Evolutionary conservation across 768 basidiomycete species (phyloP).

Genomic region (Hygrophoropsis aurantiaca): DNA sequence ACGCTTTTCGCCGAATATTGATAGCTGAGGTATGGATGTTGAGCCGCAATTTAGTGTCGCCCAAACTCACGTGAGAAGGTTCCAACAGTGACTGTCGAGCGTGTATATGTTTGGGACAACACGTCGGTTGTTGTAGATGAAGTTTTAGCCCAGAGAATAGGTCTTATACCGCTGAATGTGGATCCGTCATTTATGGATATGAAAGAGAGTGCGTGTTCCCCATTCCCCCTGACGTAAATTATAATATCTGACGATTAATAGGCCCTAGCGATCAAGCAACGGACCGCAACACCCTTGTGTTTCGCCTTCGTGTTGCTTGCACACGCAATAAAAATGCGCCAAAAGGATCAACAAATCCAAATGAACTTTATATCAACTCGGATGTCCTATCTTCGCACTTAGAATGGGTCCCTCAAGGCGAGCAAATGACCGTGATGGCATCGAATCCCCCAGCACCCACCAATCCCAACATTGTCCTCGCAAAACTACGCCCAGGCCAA

Average conservation of each 20-base stretch:
- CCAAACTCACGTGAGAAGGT: constrained; percentile 49
- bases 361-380: constrained; percentile 69
- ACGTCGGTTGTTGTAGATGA: constrained; percentile 94
- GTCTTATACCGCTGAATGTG: constrained; percentile 84
- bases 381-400: constrained; percentile 69
- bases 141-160: constrained; percentile 88
- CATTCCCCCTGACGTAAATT: not conserved
- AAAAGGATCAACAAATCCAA: constrained; percentile 52
- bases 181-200: constrained; percentile 76
- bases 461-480: constrained; percentile 82
- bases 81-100: constrained; percentile 87
- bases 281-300: constrained; percentile 91
- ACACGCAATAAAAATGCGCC: constrained; percentile 56
- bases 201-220: constrained; percentile 38
- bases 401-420: constrained; percentile 79
- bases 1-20: constrained; percentile 88
- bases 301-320: constrained; percentile 69
- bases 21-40: constrained; percentile 78
- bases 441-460: constrained; percentile 59
- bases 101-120: constrained; percentile 93
- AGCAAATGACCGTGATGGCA: constrained; percentile 65
- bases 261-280: constrained; percentile 62
- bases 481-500: constrained; percentile 92
- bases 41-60: not conserved
- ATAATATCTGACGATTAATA: constrained; percentile 8